Percentiles rank a stretch among this genome's conserved stretches.
phyloP scores from a whole-genome alignment of 306 rosid species.

The Vigna radiata region DNA sequence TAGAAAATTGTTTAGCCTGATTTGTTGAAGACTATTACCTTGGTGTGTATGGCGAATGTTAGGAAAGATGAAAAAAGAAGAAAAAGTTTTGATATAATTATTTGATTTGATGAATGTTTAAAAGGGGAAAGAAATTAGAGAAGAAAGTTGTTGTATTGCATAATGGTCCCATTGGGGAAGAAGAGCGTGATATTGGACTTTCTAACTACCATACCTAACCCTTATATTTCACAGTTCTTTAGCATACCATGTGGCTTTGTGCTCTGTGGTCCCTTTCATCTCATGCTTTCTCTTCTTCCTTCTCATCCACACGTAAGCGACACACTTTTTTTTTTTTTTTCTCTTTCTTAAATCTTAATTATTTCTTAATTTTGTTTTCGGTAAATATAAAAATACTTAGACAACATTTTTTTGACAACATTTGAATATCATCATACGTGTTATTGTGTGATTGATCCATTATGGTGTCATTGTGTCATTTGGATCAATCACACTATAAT shows the following conservation, averaged over 20 bases:
- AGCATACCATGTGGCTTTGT: conserved; percentile 62
- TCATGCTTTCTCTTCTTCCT: conserved; percentile 40
- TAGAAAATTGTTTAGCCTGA: too few species aligned
- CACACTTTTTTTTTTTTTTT: too few species aligned
- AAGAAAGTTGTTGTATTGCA: neutral
- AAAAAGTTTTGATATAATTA: neutral
- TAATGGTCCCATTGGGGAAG: conserved; percentile 42
- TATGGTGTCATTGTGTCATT: too few species aligned
- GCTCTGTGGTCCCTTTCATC: conserved; percentile 40
- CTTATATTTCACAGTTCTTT: conserved; percentile 43
- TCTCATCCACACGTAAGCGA: conserved; percentile 43
- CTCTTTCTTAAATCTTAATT: neutral
- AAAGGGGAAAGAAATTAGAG: conserved; percentile 6
- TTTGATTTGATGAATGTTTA: conserved; percentile 20
- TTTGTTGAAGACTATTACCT: too few species aligned
- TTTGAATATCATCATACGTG: too few species aligned
- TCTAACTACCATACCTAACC: conserved; percentile 77
- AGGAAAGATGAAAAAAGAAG: too few species aligned
- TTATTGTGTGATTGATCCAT: too few species aligned
- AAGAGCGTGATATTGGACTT: conserved; percentile 57
- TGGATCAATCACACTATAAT: too few species aligned
- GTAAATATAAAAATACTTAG: too few species aligned
- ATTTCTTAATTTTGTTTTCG: too few species aligned
- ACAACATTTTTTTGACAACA: too few species aligned
- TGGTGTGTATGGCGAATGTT: too few species aligned